A percentile compares a stretch with the other conserved stretches of the same genome.
phyloP scores from a whole-genome alignment of 1,284 basidiomycete genomes.

The Trichosporon faecale region DNA sequence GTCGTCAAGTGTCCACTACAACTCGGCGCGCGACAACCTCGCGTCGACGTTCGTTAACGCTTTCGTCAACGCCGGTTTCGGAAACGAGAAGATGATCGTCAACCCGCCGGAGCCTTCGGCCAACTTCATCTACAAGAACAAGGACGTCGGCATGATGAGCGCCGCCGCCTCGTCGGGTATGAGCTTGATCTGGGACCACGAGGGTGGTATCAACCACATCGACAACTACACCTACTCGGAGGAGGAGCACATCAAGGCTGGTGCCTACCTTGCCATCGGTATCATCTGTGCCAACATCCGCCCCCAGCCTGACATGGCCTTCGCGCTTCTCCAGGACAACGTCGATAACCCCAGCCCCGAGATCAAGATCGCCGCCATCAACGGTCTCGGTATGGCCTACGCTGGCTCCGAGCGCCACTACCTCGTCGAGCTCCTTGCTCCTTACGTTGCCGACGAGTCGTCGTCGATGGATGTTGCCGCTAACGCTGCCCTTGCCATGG shows the following conservation, averaged over 20 bases:
- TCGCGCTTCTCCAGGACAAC: constrained; percentile 87
- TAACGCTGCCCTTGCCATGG: constrained; percentile 81
- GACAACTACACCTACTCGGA: constrained; percentile 97
- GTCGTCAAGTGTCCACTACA: constrained; percentile 69
- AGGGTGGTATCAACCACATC: constrained; percentile 87
- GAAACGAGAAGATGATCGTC: constrained; percentile 98
- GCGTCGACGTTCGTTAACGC: constrained; percentile 98
- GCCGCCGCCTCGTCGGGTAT: constrained; percentile 92
- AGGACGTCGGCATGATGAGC: constrained; percentile 96
- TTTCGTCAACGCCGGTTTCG: constrained; percentile 98
- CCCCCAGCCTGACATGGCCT: constrained; percentile 89
- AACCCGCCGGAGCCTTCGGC: constrained; percentile 92
- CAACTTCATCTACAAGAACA: constrained; percentile 99
- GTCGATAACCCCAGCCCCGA: constrained; percentile 81
- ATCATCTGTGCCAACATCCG: constrained; percentile 86
- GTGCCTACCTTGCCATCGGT: constrained; percentile 91
- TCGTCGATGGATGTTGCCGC: constrained; percentile 86
- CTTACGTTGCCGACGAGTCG: constrained; percentile 73
- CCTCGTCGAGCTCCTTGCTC: constrained; percentile 71
- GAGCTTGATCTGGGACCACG: constrained; percentile 93
- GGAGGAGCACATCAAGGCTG: constrained; percentile 97
- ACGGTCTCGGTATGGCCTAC: constrained; percentile 88
- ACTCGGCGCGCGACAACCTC: constrained; percentile 90
- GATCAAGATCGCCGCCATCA: constrained; percentile 82
- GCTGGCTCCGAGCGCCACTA: constrained; percentile 89